phyloP scores from a whole-genome alignment of 441 rosid species.

The Pelargonium myrrhifolium region DNA sequence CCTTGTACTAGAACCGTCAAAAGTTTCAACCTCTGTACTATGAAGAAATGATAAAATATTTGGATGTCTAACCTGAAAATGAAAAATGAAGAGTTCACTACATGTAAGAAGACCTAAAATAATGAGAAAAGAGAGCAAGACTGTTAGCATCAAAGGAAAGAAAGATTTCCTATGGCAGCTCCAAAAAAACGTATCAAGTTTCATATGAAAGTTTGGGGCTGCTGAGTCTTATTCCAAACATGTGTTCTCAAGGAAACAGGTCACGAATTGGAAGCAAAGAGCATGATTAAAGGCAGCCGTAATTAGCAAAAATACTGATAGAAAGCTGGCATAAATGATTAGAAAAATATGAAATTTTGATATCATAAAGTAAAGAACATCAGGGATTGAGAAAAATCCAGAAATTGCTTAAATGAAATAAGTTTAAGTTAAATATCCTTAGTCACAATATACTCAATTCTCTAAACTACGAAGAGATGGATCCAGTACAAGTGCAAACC shows the following conservation, averaged over 20 bases:
- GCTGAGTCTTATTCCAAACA: constrained; percentile 2
- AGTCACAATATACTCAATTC: no score
- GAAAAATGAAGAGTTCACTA: constrained; percentile 1
- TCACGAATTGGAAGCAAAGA: not conserved
- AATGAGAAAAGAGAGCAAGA: not conserved
- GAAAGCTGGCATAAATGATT: no score
- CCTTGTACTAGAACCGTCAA: constrained; percentile 61
- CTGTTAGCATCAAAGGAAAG: not conserved
- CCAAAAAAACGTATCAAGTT: not conserved
- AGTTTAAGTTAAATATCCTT: no score
- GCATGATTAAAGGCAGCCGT: not conserved
- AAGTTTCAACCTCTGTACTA: constrained; percentile 81
- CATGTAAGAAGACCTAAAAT: not conserved
- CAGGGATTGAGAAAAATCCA: no score
- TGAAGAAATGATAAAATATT: constrained; percentile 87
- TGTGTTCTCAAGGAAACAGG: not conserved
- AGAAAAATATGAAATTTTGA: no score
- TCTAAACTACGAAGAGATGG: no score
- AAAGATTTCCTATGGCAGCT: not conserved
- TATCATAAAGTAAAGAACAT: no score
- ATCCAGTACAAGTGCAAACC: no score
- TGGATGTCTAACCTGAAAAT: constrained; percentile 91
- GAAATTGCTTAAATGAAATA: no score
- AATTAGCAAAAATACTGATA: not conserved
- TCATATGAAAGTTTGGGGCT: not conserved